Percentiles rank a stretch among this genome's conserved stretches.
These are phyloP conservation scores for Priceomyces castillae DNA, from an alignment of 805 yeast species.

Conservation along the genomic window DNA sequence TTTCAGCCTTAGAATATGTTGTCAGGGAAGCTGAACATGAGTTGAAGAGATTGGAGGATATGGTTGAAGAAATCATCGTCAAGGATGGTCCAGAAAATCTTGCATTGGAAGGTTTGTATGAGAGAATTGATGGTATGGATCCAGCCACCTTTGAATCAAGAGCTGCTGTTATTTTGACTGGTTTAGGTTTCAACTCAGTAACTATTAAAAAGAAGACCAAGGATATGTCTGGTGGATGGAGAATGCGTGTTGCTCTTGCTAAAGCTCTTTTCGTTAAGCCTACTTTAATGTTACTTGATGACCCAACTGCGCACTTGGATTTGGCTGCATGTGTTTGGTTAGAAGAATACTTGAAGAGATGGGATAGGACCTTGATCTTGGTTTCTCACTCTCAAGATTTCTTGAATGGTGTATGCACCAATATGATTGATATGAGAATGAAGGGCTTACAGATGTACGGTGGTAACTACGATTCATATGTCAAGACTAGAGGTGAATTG, in stretches of 20 bases:
- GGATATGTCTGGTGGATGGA: slow-evolving; percentile 99
- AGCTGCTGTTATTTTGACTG: slow-evolving; percentile 92
- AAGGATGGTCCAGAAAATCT: slow-evolving; percentile 94
- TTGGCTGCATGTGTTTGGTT: slow-evolving; percentile 99
- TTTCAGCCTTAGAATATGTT: slow-evolving; percentile 91
- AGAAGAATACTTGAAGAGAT: slow-evolving; percentile 94
- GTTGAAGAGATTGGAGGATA: slow-evolving; percentile 84
- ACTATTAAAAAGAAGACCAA: slow-evolving; percentile 93
- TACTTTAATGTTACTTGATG: slow-evolving; percentile 89
- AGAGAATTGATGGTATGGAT: slow-evolving; percentile 94
- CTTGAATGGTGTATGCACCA: slow-evolving; percentile 97
- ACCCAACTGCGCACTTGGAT: slow-evolving; percentile 99
- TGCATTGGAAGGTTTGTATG: slow-evolving; percentile 82
- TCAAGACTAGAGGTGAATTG: slow-evolving; percentile 88
- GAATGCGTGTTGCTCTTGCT: slow-evolving; percentile 98
- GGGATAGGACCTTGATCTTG: slow-evolving; percentile 87
- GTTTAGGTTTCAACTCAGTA: slow-evolving; percentile 89
- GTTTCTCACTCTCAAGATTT: slow-evolving; percentile 99
- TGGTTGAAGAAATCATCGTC: slow-evolving; percentile 84
- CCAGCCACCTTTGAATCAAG: slow-evolving; percentile 94
- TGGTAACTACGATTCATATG: slow-evolving; percentile 98
- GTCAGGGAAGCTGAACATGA: slow-evolving; percentile 95
- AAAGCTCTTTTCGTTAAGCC: slow-evolving; percentile 98
- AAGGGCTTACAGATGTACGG: slow-evolving; percentile 75
- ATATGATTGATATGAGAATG: slow-evolving; percentile 96